Conservation (phyloP, 495 filamentous ascomycete genomes). For the Lasiosphaeria miniovina region DNA sequence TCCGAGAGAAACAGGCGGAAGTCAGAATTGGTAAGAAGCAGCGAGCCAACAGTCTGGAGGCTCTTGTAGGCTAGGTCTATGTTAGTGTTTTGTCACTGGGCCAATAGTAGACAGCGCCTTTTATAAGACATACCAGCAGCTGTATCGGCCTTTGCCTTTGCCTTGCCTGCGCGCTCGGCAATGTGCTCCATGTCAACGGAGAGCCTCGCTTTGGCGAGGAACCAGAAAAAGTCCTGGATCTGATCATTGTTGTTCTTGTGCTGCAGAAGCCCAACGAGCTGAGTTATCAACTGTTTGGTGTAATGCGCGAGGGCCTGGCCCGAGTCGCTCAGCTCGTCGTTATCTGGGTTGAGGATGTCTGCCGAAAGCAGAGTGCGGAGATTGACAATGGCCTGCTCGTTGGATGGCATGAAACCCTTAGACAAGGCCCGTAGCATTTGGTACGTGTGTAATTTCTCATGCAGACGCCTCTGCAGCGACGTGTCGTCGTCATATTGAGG, state of each 20-base stretch:
- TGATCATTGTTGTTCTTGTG: constrained; percentile 84
- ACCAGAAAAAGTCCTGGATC: constrained; percentile 91
- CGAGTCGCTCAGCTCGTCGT: constrained; percentile 71
- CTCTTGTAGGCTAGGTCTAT: constrained; percentile 67
- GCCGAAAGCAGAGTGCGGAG: constrained; percentile 75
- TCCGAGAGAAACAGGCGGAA: constrained; percentile 88
- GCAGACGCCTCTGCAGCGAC: constrained; percentile 66
- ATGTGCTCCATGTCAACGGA: constrained; percentile 67
- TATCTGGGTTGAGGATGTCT: constrained; percentile 73
- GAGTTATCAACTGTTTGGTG: constrained; percentile 64
- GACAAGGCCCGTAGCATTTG: constrained; percentile 83
- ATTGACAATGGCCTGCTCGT: constrained; percentile 77
- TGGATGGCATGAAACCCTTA: constrained; percentile 89
- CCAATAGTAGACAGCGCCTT: constrained; percentile 1
- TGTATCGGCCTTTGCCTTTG: constrained; percentile 72
- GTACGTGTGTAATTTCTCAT: constrained; percentile 86
- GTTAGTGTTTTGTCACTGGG: background rate
- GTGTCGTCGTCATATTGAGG: constrained; percentile 85
- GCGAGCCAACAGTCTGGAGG: constrained; percentile 74
- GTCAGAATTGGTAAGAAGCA: constrained; percentile 85
- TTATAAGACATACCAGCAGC: constrained; percentile 58
- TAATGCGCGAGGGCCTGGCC: constrained; percentile 72
- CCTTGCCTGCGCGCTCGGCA: constrained; percentile 56
- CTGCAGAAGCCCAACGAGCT: constrained; percentile 72
- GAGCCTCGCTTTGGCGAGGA: constrained; percentile 65